These are phyloP conservation scores for Myxozyma sirexii DNA, from an alignment of 805 yeast species.

Conservation along the genomic window DNA sequence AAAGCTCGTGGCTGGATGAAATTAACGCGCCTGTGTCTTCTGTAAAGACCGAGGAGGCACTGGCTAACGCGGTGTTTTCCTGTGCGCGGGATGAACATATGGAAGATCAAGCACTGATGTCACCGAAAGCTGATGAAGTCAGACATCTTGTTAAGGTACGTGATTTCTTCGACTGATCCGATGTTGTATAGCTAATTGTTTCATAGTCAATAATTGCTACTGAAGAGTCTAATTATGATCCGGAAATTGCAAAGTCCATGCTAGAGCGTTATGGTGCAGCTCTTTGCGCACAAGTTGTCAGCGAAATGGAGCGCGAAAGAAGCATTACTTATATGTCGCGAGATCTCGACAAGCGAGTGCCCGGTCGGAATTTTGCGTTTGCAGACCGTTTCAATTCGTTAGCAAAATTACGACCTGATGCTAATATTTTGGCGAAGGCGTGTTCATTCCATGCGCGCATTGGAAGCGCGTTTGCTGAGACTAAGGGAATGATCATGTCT, in stretches of 20 bases:
- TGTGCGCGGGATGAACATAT: neutral
- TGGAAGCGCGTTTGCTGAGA: conserved; percentile 46
- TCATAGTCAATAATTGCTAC: conserved; percentile 59
- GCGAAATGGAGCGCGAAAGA: conserved; percentile 51
- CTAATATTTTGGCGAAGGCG: conserved; percentile 50
- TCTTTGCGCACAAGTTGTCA: conserved; percentile 53
- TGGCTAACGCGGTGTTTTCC: conserved; percentile 18
- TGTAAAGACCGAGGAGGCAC: conserved; percentile 14
- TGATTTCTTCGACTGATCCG: neutral
- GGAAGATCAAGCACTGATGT: neutral
- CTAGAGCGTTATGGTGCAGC: conserved; percentile 52
- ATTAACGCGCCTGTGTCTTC: conserved; percentile 11
- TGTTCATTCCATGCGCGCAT: conserved; percentile 51
- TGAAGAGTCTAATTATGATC: conserved; percentile 51
- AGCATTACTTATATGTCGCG: conserved; percentile 45
- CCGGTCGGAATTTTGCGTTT: conserved; percentile 58
- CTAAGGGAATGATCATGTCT: conserved; percentile 59
- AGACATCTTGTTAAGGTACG: conserved; percentile 36
- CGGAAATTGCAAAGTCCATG: conserved; percentile 51
- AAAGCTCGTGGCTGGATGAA: conserved; percentile 24
- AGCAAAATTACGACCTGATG: conserved; percentile 47
- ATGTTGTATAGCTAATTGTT: no score
- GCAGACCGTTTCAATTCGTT: conserved; percentile 55
- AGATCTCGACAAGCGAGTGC: conserved; percentile 40
- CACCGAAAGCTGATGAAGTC: conserved; percentile 18